Conservation (phyloP, 108 stramenopile genomes). For the Skeletonema tropicum region DNA sequence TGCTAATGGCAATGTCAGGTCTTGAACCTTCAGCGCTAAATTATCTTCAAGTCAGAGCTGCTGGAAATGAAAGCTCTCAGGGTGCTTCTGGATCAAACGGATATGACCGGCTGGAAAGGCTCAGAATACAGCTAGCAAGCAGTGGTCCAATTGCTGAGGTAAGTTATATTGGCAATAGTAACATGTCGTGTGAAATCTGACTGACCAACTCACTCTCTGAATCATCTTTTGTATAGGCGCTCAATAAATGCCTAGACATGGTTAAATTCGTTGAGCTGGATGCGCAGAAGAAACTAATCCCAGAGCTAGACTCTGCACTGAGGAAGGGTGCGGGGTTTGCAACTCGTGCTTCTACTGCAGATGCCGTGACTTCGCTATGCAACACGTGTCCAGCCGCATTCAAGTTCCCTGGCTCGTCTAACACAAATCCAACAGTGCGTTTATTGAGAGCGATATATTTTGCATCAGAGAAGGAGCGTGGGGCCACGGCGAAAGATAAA, state of each 20-base stretch:
- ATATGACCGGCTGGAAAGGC: slow-evolving; percentile 72
- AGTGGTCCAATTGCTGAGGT: slow-evolving; percentile 71
- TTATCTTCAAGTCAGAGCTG: slow-evolving; percentile 78
- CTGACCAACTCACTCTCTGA: neutral
- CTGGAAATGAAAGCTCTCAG: slow-evolving; percentile 48
- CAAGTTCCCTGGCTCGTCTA: slow-evolving; percentile 56
- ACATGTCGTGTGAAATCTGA: neutral
- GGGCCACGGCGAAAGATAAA: slow-evolving; percentile 68
- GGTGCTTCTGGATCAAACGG: slow-evolving; percentile 40
- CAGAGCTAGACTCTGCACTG: slow-evolving; percentile 49
- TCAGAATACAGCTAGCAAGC: slow-evolving; percentile 70
- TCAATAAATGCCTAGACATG: slow-evolving; percentile 80
- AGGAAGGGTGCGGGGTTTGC: slow-evolving; percentile 69
- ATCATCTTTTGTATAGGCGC: slow-evolving; percentile 26
- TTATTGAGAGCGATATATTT: slow-evolving; percentile 83
- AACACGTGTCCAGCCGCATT: slow-evolving; percentile 72
- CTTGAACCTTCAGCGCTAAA: slow-evolving; percentile 87
- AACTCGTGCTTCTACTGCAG: slow-evolving; percentile 83
- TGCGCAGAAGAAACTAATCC: slow-evolving; percentile 65
- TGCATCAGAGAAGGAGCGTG: slow-evolving; percentile 78
- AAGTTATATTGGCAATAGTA: neutral
- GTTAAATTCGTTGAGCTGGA: slow-evolving; percentile 46
- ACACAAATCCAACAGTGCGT: slow-evolving; percentile 71
- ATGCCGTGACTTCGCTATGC: slow-evolving; percentile 71
- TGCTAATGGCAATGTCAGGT: slow-evolving; percentile 78